Evolutionary conservation across 2,329 filamentous ascomycete genomes (phyloP).

Genomic region (Sporothrix inflata): DNA sequence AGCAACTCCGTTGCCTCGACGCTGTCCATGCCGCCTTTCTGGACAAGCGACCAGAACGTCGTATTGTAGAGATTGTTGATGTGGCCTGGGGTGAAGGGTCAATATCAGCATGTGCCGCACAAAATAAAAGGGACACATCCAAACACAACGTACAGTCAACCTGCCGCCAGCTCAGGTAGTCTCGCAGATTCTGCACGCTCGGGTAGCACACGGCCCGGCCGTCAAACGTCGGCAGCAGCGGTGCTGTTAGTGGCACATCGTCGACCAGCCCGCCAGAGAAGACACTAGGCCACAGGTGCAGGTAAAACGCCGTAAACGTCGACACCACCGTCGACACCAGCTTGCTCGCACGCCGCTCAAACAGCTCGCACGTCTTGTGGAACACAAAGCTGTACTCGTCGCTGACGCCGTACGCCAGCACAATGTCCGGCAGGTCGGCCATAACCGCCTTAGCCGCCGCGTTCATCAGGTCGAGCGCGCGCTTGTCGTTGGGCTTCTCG

Average conservation of each 20-base stretch:
- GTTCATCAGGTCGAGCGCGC: slow-evolving; percentile 93
- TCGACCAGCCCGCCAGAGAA: slow-evolving; percentile 64
- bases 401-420: slow-evolving; percentile 88
- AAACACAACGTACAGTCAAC: slow-evolving; percentile 75
- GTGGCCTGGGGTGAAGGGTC: slow-evolving; percentile 62
- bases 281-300: slow-evolving; percentile 75
- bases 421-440: slow-evolving; percentile 79
- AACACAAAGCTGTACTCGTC: slow-evolving; percentile 96
- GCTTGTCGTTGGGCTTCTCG: slow-evolving; percentile 86
- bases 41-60: slow-evolving; percentile 88
- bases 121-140: no score
- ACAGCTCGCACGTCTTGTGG: slow-evolving; percentile 78
- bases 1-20: slow-evolving; percentile 81
- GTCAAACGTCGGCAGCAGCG: slow-evolving; percentile 87
- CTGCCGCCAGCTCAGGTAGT: slow-evolving; percentile 97
- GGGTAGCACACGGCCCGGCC: slow-evolving; percentile 91
- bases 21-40: slow-evolving; percentile 61
- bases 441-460: slow-evolving; percentile 83
- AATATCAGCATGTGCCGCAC: not conserved
- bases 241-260: slow-evolving; percentile 63
- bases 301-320: slow-evolving; percentile 90
- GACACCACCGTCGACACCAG: slow-evolving; percentile 88
- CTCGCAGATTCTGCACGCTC: slow-evolving; percentile 75
- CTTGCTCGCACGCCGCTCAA: slow-evolving; percentile 87
- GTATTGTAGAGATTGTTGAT: slow-evolving; percentile 99